Conservation (phyloP, 257 asterid genomes). For the Knoxia roxburghii region DNA sequence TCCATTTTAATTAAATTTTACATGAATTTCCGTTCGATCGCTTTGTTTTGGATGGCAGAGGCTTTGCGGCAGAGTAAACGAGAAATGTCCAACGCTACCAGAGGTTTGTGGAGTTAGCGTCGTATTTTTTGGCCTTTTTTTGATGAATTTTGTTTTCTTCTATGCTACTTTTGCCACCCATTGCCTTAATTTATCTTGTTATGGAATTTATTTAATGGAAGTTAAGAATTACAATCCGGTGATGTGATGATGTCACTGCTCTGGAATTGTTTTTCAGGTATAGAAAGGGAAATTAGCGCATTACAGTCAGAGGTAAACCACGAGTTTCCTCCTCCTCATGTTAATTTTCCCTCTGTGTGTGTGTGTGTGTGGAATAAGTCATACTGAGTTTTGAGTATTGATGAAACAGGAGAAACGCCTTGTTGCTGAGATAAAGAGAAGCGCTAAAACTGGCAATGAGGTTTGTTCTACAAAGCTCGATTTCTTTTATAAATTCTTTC, state of each 20-base stretch:
- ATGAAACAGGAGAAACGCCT: conserved; percentile 80
- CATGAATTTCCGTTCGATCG: not conserved
- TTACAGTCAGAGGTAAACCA: conserved; percentile 67
- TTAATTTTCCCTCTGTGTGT: not conserved
- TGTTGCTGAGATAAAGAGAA: conserved; percentile 87
- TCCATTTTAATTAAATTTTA: not conserved
- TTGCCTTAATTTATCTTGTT: not conserved
- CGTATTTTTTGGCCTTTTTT: not conserved
- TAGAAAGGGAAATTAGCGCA: conserved; percentile 68
- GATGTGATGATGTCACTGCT: conserved; percentile 2
- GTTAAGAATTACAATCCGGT: not conserved
- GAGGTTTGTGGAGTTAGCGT: conserved; percentile 66
- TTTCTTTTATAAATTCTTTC: not conserved
- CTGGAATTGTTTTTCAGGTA: conserved; percentile 37
- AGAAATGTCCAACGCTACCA: conserved; percentile 72
- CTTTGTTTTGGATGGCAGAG: conserved; percentile 42
- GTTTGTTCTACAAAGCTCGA: conserved; percentile 22
- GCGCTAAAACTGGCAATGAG: conserved; percentile 98
- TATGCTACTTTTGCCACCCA: not conserved
- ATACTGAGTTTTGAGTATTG: conserved; percentile 6
- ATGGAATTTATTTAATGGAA: not conserved
- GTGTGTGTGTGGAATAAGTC: not conserved
- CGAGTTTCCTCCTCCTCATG: conserved; percentile 7
- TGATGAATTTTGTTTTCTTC: not conserved
- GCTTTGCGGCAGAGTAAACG: conserved; percentile 74